A percentile compares a stretch with the other conserved stretches of the same genome.
Conservation (phyloP, 805 yeast species). For the Saturnispora saitoi region DNA sequence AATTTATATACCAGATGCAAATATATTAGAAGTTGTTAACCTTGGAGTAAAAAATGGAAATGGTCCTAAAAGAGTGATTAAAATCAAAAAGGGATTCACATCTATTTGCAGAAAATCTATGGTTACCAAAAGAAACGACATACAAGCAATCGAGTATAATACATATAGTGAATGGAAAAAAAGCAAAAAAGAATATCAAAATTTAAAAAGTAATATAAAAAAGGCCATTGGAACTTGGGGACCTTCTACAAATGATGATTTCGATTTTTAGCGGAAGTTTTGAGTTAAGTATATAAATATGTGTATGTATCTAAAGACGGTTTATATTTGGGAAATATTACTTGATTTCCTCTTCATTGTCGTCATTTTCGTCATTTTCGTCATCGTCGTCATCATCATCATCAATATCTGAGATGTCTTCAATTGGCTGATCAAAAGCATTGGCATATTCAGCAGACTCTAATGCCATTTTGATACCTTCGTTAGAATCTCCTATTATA, state of each 20-base stretch:
- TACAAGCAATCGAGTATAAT: neutral
- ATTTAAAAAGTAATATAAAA: slow-evolving; percentile 8
- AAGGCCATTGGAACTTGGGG: slow-evolving; percentile 13
- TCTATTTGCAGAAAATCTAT: slow-evolving; percentile 12
- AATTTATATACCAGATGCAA: slow-evolving; percentile 18
- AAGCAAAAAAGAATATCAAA: neutral
- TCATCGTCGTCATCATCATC: slow-evolving; percentile 27
- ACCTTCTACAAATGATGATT: slow-evolving; percentile 11
- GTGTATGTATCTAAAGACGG: neutral
- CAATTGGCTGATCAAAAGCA: slow-evolving; percentile 30
- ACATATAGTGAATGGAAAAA: slow-evolving; percentile 16
- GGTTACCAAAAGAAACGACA: slow-evolving; percentile 4
- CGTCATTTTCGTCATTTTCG: slow-evolving; percentile 18
- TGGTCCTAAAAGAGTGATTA: slow-evolving; percentile 35
- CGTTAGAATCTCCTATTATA: slow-evolving; percentile 44
- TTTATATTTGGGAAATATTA: neutral
- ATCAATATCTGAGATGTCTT: slow-evolving; percentile 31
- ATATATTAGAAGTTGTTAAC: slow-evolving; percentile 34
- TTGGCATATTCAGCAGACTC: slow-evolving; percentile 81
- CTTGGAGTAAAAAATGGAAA: slow-evolving; percentile 59
- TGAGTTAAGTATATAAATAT: neutral
- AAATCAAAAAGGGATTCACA: slow-evolving; percentile 27
- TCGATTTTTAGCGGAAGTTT: slow-evolving; percentile 4
- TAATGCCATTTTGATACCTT: slow-evolving; percentile 50
- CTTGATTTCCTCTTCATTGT: neutral